These are phyloP conservation scores for Phytophthora fragariaefolia DNA, from an alignment of 352 stramenopile species.

Conservation along the genomic window DNA sequence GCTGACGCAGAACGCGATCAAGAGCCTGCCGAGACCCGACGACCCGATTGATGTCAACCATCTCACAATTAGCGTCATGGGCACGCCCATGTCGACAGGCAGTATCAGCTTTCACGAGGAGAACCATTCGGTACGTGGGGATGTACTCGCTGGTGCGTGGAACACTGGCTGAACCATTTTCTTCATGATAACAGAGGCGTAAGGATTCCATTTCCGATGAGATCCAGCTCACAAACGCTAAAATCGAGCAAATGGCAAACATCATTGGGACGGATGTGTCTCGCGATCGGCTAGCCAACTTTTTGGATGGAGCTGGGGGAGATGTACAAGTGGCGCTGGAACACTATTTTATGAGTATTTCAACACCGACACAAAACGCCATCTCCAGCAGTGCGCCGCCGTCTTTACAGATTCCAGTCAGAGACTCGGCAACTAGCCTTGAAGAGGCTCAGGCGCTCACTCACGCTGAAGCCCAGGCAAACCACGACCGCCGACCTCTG, in stretches of 20 bases:
- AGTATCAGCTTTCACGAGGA: slow-evolving; percentile 32
- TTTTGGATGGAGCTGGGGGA: slow-evolving; percentile 80
- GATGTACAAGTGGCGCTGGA: slow-evolving; percentile 88
- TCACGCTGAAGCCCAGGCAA: slow-evolving; percentile 46
- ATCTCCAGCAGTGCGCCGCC: slow-evolving; percentile 8
- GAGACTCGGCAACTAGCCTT: slow-evolving; percentile 22
- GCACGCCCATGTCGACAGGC: slow-evolving; percentile 42
- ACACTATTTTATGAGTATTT: slow-evolving; percentile 91
- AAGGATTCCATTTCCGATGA: slow-evolving; percentile 73
- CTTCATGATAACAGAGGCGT: slow-evolving; percentile 32
- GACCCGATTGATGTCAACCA: slow-evolving; percentile 70
- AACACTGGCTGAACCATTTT: slow-evolving; percentile 8
- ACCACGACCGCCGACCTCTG: slow-evolving; percentile 53
- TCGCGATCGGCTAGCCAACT: slow-evolving; percentile 72
- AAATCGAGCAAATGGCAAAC: slow-evolving; percentile 87
- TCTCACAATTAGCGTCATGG: slow-evolving; percentile 72
- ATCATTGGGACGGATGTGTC: slow-evolving; percentile 82
- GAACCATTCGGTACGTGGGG: slow-evolving; percentile 34
- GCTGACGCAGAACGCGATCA: slow-evolving; percentile 76
- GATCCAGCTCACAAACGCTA: slow-evolving; percentile 70
- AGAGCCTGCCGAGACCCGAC: slow-evolving; percentile 61
- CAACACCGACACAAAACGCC: slow-evolving; percentile 25
- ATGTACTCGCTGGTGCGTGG: not conserved
- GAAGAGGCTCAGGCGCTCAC: slow-evolving; percentile 43
- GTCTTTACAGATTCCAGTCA: slow-evolving; percentile 12